Conservation (phyloP, 129 eudicot species). For the Logfia minima region DNA sequence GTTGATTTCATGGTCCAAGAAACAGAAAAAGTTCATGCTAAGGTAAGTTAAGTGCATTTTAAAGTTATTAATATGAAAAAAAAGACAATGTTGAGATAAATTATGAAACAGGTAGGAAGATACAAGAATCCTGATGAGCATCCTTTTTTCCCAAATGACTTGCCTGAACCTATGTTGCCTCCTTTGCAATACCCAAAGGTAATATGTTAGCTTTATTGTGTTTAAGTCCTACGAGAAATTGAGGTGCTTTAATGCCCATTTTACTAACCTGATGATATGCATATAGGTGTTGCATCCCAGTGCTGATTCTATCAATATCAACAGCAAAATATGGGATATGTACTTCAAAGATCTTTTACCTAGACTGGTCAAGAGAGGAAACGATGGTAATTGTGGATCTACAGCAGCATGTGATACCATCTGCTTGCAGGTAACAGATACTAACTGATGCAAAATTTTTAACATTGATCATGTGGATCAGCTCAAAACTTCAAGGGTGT, state of each 20-base stretch:
- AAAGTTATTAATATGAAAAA: conserved; percentile 5
- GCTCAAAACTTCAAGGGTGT: neutral
- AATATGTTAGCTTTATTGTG: conserved; percentile 16
- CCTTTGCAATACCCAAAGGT: conserved; percentile 91
- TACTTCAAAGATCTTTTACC: conserved; percentile 71
- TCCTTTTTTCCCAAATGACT: conserved; percentile 80
- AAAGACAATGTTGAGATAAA: neutral
- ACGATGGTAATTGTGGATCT: conserved; percentile 78
- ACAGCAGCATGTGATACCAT: conserved; percentile 66
- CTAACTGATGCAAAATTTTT: neutral
- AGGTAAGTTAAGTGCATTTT: conserved; percentile 40
- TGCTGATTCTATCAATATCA: conserved; percentile 70
- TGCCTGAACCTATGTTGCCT: conserved; percentile 82
- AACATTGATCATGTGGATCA: neutral
- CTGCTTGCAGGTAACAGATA: conserved; percentile 67
- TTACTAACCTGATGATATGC: conserved; percentile 8
- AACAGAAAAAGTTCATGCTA: conserved; percentile 93
- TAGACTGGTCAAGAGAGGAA: conserved; percentile 65
- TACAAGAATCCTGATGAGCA: conserved; percentile 92
- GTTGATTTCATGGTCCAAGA: conserved; percentile 85
- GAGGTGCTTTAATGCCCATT: neutral
- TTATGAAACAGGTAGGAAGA: conserved; percentile 69
- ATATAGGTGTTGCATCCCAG: conserved; percentile 72
- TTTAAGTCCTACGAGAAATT: neutral
- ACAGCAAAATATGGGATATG: conserved; percentile 64